A percentile compares a stretch with the other conserved stretches of the same genome.
Conservation (phyloP, 2,329 filamentous ascomycete genomes). For the Aspergillus sp. region DNA sequence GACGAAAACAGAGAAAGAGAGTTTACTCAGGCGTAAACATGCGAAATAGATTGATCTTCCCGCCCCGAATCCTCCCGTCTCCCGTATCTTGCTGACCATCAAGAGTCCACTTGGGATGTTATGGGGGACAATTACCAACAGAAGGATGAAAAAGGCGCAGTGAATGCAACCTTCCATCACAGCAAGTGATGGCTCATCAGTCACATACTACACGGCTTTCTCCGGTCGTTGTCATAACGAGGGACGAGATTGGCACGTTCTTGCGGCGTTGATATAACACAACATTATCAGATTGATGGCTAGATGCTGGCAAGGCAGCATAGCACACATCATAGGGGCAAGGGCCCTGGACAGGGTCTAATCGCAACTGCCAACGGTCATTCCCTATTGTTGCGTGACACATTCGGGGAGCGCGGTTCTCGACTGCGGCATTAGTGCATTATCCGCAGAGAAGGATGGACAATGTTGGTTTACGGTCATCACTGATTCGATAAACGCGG, state of each 20-base stretch:
- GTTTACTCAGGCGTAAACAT: conserved; percentile 12
- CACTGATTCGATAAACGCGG: conserved; percentile 17
- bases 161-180: not conserved
- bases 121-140: conserved; percentile 6
- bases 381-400: not conserved
- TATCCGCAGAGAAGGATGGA: not conserved
- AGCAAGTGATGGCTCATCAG: conserved; percentile 5
- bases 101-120: conserved; percentile 6
- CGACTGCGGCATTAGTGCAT: not conserved
- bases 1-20: not conserved
- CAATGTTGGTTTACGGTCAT: conserved; percentile 13
- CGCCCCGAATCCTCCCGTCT: conserved; percentile 3
- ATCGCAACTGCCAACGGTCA: conserved; percentile 2
- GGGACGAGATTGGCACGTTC: conserved; percentile 1
- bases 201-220: conserved; percentile 4
- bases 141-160: conserved; percentile 1
- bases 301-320: not conserved
- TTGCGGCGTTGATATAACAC: not conserved
- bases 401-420: not conserved
- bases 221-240: not conserved
- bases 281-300: not conserved
- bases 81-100: conserved; percentile 6
- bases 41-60: conserved; percentile 7
- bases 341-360: conserved; percentile 1
- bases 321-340: not conserved